Evolutionary conservation across 2,329 filamentous ascomycete genomes (phyloP).

Genomic region (Colletotrichum cereale): DNA sequence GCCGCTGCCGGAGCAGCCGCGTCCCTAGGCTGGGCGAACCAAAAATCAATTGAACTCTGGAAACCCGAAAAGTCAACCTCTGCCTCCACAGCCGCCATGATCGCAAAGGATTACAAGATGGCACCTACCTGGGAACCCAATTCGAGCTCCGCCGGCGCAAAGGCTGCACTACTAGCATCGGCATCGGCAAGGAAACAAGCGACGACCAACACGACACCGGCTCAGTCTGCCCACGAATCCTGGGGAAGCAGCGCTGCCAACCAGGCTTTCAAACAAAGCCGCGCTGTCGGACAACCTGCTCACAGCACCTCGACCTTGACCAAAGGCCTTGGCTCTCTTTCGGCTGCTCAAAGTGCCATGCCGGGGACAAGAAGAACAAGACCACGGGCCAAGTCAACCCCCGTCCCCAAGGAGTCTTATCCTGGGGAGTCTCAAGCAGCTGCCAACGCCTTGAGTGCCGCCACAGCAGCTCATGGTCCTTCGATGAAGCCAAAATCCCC

Average conservation of each 20-base stretch:
- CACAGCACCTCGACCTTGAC: slow-evolving; percentile 48
- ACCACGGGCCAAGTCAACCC: slow-evolving; percentile 74
- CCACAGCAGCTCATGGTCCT: slow-evolving; percentile 73
- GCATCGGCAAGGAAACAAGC: slow-evolving; percentile 52
- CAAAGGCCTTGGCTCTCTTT: slow-evolving; percentile 67
- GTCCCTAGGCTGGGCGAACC: slow-evolving; percentile 78
- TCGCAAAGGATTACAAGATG: slow-evolving; percentile 59
- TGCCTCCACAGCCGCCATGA: slow-evolving; percentile 57
- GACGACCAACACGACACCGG: slow-evolving; percentile 55
- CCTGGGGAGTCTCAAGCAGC: slow-evolving; percentile 71
- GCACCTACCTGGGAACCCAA: slow-evolving; percentile 71
- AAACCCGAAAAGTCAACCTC: slow-evolving; percentile 70
- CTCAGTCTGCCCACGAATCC: slow-evolving; percentile 52
- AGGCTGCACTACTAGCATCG: slow-evolving; percentile 77
- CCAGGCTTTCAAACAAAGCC: slow-evolving; percentile 69
- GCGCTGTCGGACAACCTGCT: slow-evolving; percentile 48
- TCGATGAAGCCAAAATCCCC: slow-evolving; percentile 59
- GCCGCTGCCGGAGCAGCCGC: slow-evolving; percentile 81
- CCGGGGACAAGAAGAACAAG: slow-evolving; percentile 60
- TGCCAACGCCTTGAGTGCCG: slow-evolving; percentile 79
- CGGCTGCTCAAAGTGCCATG: slow-evolving; percentile 84
- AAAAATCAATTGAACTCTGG: slow-evolving; percentile 75
- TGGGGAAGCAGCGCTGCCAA: slow-evolving; percentile 79
- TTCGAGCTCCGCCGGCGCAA: slow-evolving; percentile 75
- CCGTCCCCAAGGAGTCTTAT: slow-evolving; percentile 62